Evolutionary conservation across 2,329 filamentous ascomycete species (phyloP), one percentile per base, ranked within the genome.

Genomic region (Arthrobotrys conoides): DNA sequence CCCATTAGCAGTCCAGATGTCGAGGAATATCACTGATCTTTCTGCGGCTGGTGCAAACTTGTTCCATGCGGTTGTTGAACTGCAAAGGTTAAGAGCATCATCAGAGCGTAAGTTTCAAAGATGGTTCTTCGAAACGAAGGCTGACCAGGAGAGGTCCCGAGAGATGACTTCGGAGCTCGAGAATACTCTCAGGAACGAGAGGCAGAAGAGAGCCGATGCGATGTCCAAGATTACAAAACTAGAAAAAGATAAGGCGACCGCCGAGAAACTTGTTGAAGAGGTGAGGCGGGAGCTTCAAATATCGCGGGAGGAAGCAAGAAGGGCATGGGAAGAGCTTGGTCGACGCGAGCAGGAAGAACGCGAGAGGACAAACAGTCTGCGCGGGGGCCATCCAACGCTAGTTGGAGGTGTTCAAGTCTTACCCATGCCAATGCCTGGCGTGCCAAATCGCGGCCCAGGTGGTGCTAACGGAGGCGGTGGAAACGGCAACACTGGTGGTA

Each of bases 101-200:
- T 98, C 95, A 0, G 96, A 99, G 85, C 91, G 96, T 80, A 98
- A 98, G 84, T 99, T 99, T 82, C 96, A 99, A 85, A 90, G 96
- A 64, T 99, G 96, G 96, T 98, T 98, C 85, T 97, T 97, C 82
- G 96, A 99, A 84, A 97, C 94, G 6, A 89, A 94, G 65, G 89
- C 91, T 36, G 94, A 98, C 81, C 90, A 97, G 81, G 96, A 98
- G 85, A 90, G 92, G 30, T 89, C 91, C 63, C 91, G 93, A 81
- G 96, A 98, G 84, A 87, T 92, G 44, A 92, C 93, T 71, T 94
- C 90, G 2, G 90, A 94, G 83, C 86, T 97, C n/a, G 91, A 96
- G 82, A 87, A 88, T 38, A 89, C 90, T 48, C 86, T 97, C n/a
- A 88, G 91, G 53, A 88, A 90, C 46, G 94, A 97, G 84, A 89